A percentile compares a stretch with the other conserved stretches of the same genome.
Conservation (phyloP, 2,329 filamentous ascomycete species). For the Xylariaceae sp. region DNA sequence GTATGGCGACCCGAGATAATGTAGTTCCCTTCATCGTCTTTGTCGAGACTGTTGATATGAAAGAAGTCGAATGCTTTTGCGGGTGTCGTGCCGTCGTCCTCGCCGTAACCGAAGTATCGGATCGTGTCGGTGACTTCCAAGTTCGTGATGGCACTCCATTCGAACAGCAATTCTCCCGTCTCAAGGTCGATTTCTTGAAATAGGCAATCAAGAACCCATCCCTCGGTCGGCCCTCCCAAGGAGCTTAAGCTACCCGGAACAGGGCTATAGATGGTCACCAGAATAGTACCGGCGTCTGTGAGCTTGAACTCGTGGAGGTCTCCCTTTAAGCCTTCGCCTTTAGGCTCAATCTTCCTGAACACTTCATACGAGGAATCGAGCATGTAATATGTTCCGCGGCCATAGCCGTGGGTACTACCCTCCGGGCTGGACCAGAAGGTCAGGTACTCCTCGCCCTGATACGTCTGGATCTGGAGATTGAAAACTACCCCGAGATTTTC, state of each 20-base stretch:
- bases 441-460: slow-evolving; percentile 31
- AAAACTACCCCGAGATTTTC: slow-evolving; percentile 14
- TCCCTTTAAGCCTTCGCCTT: slow-evolving; percentile 27
- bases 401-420: slow-evolving; percentile 16
- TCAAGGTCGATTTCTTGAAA: slow-evolving; percentile 23
- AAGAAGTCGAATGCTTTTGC: slow-evolving; percentile 33
- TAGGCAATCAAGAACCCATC: slow-evolving; percentile 17
- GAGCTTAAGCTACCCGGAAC: slow-evolving; percentile 17
- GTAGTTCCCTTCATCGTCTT: slow-evolving; percentile 34
- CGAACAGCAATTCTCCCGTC: slow-evolving; percentile 19
- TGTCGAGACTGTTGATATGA: slow-evolving; percentile 36
- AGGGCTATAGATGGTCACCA: slow-evolving; percentile 20
- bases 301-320: slow-evolving; percentile 25
- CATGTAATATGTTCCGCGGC: slow-evolving; percentile 26
- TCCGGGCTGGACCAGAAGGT: slow-evolving; percentile 35
- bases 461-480: slow-evolving; percentile 24
- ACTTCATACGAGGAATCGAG: slow-evolving; percentile 34
- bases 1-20: slow-evolving; percentile 34
- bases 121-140: slow-evolving; percentile 11
- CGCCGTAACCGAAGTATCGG: slow-evolving; percentile 11
- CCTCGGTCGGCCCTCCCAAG: slow-evolving; percentile 16
- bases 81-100: slow-evolving; percentile 17
- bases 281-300: slow-evolving; percentile 15
- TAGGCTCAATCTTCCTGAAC: slow-evolving; percentile 30
- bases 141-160: slow-evolving; percentile 19